These are phyloP conservation scores for Rosa rugosa DNA, from an alignment of 306 rosid genomes.

Conservation along the genomic window DNA sequence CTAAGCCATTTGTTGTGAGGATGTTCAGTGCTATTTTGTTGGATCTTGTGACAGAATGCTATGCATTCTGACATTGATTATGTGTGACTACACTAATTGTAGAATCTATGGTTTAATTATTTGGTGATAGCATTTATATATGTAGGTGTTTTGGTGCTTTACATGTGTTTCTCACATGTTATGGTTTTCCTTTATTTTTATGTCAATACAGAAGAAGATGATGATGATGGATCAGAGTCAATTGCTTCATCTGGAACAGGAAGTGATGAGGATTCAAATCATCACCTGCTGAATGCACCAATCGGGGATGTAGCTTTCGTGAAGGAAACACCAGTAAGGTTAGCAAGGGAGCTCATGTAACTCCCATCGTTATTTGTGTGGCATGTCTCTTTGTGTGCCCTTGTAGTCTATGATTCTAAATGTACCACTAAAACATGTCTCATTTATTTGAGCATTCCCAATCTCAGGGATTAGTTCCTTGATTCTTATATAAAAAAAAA, in stretches of 20 bases:
- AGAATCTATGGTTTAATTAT: neutral
- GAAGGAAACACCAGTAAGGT: constrained; percentile 69
- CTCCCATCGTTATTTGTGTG: constrained; percentile 24
- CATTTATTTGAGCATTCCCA: constrained; percentile 12
- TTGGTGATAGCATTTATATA: neutral
- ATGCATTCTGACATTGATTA: neutral
- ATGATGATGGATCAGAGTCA: constrained; percentile 63
- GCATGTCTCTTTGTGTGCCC: constrained; percentile 28
- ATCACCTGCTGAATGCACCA: constrained; percentile 56
- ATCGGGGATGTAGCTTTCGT: constrained; percentile 61
- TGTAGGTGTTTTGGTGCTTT: neutral
- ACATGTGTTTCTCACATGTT: neutral
- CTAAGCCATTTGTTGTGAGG: neutral
- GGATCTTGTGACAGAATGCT: constrained; percentile 1
- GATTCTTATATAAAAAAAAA: constrained; percentile 8
- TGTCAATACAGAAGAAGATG: constrained; percentile 66
- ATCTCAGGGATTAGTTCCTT: constrained; percentile 28
- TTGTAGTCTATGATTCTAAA: constrained; percentile 23
- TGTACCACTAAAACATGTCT: constrained; percentile 32
- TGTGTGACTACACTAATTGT: neutral
- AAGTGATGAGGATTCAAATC: constrained; percentile 68
- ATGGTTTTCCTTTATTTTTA: neutral
- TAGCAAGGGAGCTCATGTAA: constrained; percentile 64
- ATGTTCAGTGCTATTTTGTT: neutral
- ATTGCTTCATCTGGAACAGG: constrained; percentile 52